Conservation (phyloP, 768 basidiomycete genomes). For the Suillus cothurnatus region DNA sequence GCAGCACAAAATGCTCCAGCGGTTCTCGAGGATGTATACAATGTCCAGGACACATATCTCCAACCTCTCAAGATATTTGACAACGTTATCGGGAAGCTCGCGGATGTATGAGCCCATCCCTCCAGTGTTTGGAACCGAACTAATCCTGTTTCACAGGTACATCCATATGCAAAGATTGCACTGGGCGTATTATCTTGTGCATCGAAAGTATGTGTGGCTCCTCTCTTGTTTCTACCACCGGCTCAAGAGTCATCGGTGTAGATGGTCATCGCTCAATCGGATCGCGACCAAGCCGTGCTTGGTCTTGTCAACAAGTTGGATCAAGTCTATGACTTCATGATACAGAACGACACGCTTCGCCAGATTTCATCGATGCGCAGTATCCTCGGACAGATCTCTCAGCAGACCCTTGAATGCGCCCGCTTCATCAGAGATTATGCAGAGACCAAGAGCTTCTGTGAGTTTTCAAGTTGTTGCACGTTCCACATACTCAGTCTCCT, state of each 20-base stretch:
- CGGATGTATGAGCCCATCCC: background rate
- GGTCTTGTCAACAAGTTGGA: slow-evolving; percentile 1
- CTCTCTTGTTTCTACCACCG: no score
- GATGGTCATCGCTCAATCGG: slow-evolving; percentile 2
- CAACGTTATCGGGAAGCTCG: background rate
- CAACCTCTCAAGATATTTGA: background rate
- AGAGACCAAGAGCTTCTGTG: slow-evolving; percentile 9
- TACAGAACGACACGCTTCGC: background rate
- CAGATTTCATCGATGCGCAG: background rate
- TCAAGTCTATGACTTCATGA: slow-evolving; percentile 7
- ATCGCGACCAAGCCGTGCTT: background rate
- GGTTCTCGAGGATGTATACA: no score
- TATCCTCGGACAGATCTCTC: slow-evolving; percentile 1
- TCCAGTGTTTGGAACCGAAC: background rate
- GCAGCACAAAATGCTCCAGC: no score
- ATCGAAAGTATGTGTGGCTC: background rate
- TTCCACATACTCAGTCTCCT: background rate
- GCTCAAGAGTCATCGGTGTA: background rate
- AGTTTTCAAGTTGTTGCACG: background rate
- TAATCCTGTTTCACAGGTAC: background rate
- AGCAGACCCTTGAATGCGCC: slow-evolving; percentile 11
- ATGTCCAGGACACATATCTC: no score
- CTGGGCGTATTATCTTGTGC: background rate
- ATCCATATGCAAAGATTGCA: slow-evolving; percentile 11
- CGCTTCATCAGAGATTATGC: slow-evolving; percentile 12